Base-by-base conservation (phyloP, 106 monocot species). In the Dendrobium nobile region DNA sequence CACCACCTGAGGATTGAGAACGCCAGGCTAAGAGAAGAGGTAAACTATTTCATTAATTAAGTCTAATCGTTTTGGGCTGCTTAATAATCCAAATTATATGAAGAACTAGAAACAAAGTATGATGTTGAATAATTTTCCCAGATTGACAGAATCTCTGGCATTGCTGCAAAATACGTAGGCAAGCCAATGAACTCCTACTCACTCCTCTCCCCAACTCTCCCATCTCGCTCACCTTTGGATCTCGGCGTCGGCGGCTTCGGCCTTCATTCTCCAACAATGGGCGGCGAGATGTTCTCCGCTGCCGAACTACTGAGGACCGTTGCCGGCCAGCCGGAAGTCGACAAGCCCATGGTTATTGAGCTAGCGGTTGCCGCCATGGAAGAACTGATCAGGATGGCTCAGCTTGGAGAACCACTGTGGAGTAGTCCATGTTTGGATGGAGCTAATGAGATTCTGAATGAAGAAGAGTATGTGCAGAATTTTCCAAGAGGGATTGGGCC, bases 361-460 rank as follows among this genome's bases (percentile, higher is more conserved):
- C 91, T 98, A 0, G 98, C 95, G 2, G 98, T 98, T 1, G 86
- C 92, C 0, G 94, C 98, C 44, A 98, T 98, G 95, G 98, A 98
- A 75, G 98, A 98, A 84, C 88, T 98, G 24, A 78, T 94, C 4
- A 79, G 98, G 56, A 92, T 98, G 92, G 89, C 98, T 3, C 91
- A 95, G 88, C 87, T 92, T 1, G 88, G 87, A 0, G 95, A 95
- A 48, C 94, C 98, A 5, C 77, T 98, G 11, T 98, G 98, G 98
- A 78, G 78, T 9, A 75, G 77, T 9, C 65, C 72, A 0, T 78
- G 80, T 16, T 54, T 82, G 7, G 89, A 84, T 22, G 77, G 55
- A 51, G 48, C 80, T 0, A 82, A 67, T 0, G 94, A 97, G 83
- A 54, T 77, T 9, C 86, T 95, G 42, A 91, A 87, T 58, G 90